These are phyloP conservation scores for Akanthomyces muscarius DNA, from an alignment of 2,329 filamentous ascomycete species.

Conservation along the genomic window DNA sequence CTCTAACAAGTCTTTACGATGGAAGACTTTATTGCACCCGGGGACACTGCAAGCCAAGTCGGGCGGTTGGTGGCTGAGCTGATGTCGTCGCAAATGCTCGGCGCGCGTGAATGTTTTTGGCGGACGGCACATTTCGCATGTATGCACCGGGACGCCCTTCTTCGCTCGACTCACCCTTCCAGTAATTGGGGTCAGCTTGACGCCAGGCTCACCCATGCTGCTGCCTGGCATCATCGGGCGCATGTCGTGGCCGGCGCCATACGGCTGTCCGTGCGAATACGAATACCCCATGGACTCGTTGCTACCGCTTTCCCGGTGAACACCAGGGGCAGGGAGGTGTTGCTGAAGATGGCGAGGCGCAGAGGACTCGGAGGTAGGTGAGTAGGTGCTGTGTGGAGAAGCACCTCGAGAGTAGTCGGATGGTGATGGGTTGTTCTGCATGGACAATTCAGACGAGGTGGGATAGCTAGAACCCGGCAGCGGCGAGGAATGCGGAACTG, in stretches of 20 bases:
- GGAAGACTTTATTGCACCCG: slow-evolving; percentile 55
- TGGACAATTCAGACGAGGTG: slow-evolving; percentile 31
- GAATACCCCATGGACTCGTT: slow-evolving; percentile 10
- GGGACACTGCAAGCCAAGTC: slow-evolving; percentile 47
- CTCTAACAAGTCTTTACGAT: slow-evolving; percentile 56
- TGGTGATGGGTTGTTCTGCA: slow-evolving; percentile 27
- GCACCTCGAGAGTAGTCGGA: slow-evolving; percentile 34
- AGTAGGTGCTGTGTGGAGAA: slow-evolving; percentile 26
- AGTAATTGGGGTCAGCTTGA: slow-evolving; percentile 55
- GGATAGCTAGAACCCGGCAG: slow-evolving; percentile 33
- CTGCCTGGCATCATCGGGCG: slow-evolving; percentile 38
- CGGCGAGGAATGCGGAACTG: slow-evolving; percentile 6
- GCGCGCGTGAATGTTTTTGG: slow-evolving; percentile 59
- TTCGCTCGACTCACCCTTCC: slow-evolving; percentile 54
- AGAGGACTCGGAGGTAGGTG: slow-evolving; percentile 14
- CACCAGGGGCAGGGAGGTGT: background rate
- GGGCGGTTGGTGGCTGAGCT: slow-evolving; percentile 55
- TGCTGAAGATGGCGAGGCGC: slow-evolving; percentile 11
- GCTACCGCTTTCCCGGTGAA: slow-evolving; percentile 4
- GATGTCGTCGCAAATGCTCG: slow-evolving; percentile 60
- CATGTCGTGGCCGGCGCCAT: slow-evolving; percentile 23
- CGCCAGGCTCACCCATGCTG: slow-evolving; percentile 34
- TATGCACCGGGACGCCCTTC: slow-evolving; percentile 56
- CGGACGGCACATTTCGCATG: slow-evolving; percentile 48
- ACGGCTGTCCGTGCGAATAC: slow-evolving; percentile 12